Evolutionary conservation across 495 filamentous ascomycete species (phyloP), one percentile per base, ranked within the genome.

Genomic region (Penicillium goetzii): DNA sequence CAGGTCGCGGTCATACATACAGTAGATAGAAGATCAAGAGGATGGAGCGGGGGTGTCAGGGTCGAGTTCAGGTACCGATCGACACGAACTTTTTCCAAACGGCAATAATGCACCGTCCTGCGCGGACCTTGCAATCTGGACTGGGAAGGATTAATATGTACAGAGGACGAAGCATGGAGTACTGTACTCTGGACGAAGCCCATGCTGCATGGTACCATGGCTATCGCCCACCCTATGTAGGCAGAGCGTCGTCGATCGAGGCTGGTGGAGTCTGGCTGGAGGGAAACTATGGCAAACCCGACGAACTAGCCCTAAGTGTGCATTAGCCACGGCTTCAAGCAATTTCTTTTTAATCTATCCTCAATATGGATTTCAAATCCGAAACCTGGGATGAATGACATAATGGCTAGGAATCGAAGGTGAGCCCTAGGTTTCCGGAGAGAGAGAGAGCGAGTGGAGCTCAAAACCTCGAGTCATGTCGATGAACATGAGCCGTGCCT

Each of bases 51-150:
- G 47, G 59, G 59, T 54, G 61, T 59, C 63, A 61, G 63, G 62
- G 58, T 62, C 54, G 54, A 67, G 64, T 25, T 65, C 65, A 70
- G 68, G 65, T 70, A 70, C 65, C 58, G 64, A 70, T 64, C 61
- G 50, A 60, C 67, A 60, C 17, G 25, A 32, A 34, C 40, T 47
- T 19, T 49, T 61, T 40, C 23, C 23, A 60, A 60, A 25, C 52
- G 41, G 38, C 55, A 40, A 40, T 58, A 40, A 40, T 58, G 54
- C 54, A 54, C 61, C 11, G 49, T 40, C 45, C 23, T 57, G 43
- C 28, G 33, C n/a, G 23, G 32, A 30, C 26, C 47, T 59, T 64
- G 23, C 47, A 56, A 56, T 55, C 57, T 49, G 33, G 57, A 8
- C 62, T 36, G 50, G 28, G n/a, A 30, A 19, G 32, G 55, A 53